Evolutionary conservation across 2,329 filamentous ascomycete genomes (phyloP).

Genomic region (Trichoderma aggressivum): DNA sequence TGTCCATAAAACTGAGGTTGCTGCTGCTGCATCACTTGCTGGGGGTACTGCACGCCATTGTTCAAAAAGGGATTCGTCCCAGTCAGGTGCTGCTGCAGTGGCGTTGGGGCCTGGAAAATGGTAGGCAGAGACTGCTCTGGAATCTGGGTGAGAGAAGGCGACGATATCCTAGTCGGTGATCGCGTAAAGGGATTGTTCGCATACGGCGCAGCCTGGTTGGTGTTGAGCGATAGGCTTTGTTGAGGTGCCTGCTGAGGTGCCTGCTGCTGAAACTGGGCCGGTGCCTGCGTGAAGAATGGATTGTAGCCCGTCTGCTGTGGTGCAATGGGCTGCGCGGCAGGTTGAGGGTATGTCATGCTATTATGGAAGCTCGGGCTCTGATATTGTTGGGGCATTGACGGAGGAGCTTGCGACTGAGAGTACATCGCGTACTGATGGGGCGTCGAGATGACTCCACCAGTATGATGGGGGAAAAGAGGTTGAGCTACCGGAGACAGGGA

Average conservation of each 20-base stretch:
- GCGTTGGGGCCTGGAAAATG: conserved; percentile 36
- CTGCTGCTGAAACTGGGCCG: conserved; percentile 19
- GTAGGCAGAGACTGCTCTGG: conserved; percentile 49
- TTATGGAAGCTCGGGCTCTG: conserved; percentile 39
- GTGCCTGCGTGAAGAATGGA: conserved; percentile 46
- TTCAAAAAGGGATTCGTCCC: conserved; percentile 39
- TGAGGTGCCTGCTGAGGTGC: conserved; percentile 29
- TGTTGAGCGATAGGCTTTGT: conserved; percentile 41
- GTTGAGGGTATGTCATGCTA: conserved; percentile 42
- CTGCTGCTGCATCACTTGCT: conserved; percentile 25
- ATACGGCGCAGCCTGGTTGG: conserved; percentile 33
- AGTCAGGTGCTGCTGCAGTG: conserved; percentile 31
- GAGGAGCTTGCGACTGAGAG: conserved; percentile 41
- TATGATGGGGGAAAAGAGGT: conserved; percentile 71
- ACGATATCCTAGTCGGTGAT: conserved; percentile 50
- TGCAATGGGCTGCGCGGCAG: conserved; percentile 35
- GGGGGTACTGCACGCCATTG: conserved; percentile 28
- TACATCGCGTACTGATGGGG: conserved; percentile 40
- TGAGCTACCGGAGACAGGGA: conserved; percentile 56
- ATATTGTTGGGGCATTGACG: conserved; percentile 41
- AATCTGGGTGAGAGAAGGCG: conserved; percentile 49
- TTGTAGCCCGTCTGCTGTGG: conserved; percentile 46
- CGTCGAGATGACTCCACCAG: conserved; percentile 56
- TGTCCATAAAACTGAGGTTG: conserved; percentile 26
- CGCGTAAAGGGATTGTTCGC: conserved; percentile 49